phyloP scores from a whole-genome alignment of 2,329 filamentous ascomycete species.

The Seiridium unicorne region DNA sequence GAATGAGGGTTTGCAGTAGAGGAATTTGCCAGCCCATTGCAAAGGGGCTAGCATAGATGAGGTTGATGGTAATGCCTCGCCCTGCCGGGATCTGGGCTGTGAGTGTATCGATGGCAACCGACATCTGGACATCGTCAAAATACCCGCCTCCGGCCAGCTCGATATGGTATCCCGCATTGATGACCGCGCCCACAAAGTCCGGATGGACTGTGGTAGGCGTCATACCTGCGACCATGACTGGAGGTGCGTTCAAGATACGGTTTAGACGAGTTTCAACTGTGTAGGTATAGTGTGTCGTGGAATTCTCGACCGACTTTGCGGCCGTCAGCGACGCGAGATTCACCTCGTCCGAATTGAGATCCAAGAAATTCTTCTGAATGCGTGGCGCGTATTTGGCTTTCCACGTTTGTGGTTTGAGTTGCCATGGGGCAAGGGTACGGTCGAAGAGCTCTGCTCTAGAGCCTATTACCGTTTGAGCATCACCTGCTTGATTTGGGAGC shows the following conservation, averaged over 20 bases:
- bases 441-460: background rate
- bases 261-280: conserved; percentile 87
- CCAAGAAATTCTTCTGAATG: conserved; percentile 84
- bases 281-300: no score
- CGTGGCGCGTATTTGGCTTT: background rate
- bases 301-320: background rate
- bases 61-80: conserved; percentile 82
- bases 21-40: conserved; percentile 94
- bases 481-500: background rate
- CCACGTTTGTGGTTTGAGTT: background rate
- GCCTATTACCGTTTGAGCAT: background rate
- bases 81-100: conserved; percentile 79
- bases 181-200: conserved; percentile 91
- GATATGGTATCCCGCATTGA: conserved; percentile 93
- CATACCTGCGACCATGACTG: conserved; percentile 91
- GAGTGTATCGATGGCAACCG: conserved; percentile 77
- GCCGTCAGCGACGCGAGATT: no score
- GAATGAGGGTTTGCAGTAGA: conserved; percentile 74
- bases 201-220: conserved; percentile 85
- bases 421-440: no score
- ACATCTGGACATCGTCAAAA: conserved; percentile 79
- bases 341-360: background rate
- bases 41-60: conserved; percentile 87
- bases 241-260: conserved; percentile 77
- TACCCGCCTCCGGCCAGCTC: conserved; percentile 89